Conservation (phyloP, 768 basidiomycete genomes). For the Leucocoprinus leucothites region DNA sequence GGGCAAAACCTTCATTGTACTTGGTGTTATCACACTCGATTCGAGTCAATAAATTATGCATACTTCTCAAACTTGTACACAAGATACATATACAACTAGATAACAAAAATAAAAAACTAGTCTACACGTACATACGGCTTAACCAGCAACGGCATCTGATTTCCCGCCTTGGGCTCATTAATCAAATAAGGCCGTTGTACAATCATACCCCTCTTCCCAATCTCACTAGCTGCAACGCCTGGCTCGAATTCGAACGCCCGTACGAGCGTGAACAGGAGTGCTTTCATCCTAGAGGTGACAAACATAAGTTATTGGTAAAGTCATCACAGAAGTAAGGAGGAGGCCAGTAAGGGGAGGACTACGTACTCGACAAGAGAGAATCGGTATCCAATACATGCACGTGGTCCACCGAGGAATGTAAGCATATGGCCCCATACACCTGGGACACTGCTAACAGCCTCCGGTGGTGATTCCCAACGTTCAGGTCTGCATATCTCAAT, state of each 20-base stretch:
- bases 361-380: slow-evolving; percentile 60
- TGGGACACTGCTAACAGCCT: slow-evolving; percentile 42
- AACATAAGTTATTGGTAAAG: too few relatives aligned
- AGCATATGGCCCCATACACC: slow-evolving; percentile 59
- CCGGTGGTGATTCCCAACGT: slow-evolving; percentile 52
- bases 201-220: slow-evolving; percentile 29
- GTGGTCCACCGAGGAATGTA: slow-evolving; percentile 63
- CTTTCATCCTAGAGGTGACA: slow-evolving; percentile 24
- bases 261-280: too few relatives aligned
- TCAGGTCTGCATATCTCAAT: slow-evolving; percentile 46
- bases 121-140: slow-evolving; percentile 18
- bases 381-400: slow-evolving; percentile 64
- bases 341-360: not conserved
- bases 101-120: not conserved
- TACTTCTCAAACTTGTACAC: too few relatives aligned
- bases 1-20: too few relatives aligned
- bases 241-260: slow-evolving; percentile 49
- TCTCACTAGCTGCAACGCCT: slow-evolving; percentile 38
- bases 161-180: slow-evolving; percentile 37
- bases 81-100: too few relatives aligned
- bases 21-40: too few relatives aligned
- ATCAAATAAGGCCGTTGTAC: slow-evolving; percentile 43
- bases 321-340: too few relatives aligned
- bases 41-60: too few relatives aligned
- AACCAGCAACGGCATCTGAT: slow-evolving; percentile 44